phyloP scores from a whole-genome alignment of 257 asterid genomes.

The Mitragyna speciosa region DNA sequence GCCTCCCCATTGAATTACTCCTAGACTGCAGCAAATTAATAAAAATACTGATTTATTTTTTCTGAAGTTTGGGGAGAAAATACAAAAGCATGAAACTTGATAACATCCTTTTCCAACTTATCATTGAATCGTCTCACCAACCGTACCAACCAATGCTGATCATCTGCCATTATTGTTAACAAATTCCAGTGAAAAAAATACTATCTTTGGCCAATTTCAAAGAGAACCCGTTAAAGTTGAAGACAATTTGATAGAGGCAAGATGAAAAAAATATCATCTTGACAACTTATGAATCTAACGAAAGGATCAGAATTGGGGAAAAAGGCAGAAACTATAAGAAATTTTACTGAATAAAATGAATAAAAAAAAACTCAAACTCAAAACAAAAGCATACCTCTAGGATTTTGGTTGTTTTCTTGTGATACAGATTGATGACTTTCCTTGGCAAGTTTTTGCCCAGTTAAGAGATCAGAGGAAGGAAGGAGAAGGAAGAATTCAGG shows the following conservation, averaged over 20 bases:
- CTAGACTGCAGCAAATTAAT: background rate
- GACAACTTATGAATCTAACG: background rate
- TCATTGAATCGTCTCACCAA: background rate
- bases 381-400: background rate
- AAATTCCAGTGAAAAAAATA: background rate
- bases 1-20: background rate
- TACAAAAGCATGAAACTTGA: conserved; percentile 8
- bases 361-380: too few species aligned
- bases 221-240: background rate
- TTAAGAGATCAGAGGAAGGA: background rate
- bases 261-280: conserved; percentile 3
- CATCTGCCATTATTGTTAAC: background rate
- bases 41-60: background rate
- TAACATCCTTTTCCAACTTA: background rate
- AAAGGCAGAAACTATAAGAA: background rate
- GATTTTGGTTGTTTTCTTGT: too few species aligned
- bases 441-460: background rate
- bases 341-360: background rate
- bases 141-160: conserved; percentile 2
- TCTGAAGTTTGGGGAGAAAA: background rate
- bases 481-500: too few species aligned
- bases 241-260: background rate
- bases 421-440: background rate
- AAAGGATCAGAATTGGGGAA: background rate
- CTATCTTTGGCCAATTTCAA: background rate